Evolutionary conservation across 108 stramenopile species (phyloP), one percentile per base, ranked within the genome.

Genomic region (Mediolabrus comicus): DNA sequence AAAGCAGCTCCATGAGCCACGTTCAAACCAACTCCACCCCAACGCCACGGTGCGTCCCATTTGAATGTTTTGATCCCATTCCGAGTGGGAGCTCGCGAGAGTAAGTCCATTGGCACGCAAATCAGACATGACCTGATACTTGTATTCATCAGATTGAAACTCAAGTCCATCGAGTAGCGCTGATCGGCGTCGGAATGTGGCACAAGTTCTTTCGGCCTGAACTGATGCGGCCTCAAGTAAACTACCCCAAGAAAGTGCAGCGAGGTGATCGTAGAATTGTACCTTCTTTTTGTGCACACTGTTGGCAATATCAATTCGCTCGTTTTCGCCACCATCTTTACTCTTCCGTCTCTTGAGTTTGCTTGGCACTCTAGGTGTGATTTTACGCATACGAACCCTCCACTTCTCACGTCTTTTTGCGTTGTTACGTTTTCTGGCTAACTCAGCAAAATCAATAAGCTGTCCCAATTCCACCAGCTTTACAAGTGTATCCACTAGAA

Each of bases 21-120:
- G 38, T 59, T 78, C 77, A 32, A 78, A 78, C 77, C 77, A 78
- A 46, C 70, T 71, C 77, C 77, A 78, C 8, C 69, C 77, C 32
- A 78, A 39, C 16, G 77, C 77, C 2, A 78, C 59, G 19, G 77
- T 71, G 11, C 77, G 35, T 13, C 69, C 77, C 77, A 78, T 78
- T 52, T 71, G 69, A n/a, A 78, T 78, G 63, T 69, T 71, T 17
- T 62, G 62, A 71, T 78, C 77, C 77, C 77, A 78, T 34, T 71
- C 77, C n/a, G 38, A 36, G 36, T 78, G 77, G 3, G 77, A 70
- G 27, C 32, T 53, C 22, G 55, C 34, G 3, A 78, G 63, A 22
- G 69, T 65, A 38, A 78, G 17, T 16, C 77, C 77, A 62, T 62
- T 53, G 3, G 51, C 27, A 43, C 77, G 77, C 25, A 78, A 52